Conservation (phyloP, 2,329 filamentous ascomycete species). For the Ophiostoma novo-ulmi region DNA sequence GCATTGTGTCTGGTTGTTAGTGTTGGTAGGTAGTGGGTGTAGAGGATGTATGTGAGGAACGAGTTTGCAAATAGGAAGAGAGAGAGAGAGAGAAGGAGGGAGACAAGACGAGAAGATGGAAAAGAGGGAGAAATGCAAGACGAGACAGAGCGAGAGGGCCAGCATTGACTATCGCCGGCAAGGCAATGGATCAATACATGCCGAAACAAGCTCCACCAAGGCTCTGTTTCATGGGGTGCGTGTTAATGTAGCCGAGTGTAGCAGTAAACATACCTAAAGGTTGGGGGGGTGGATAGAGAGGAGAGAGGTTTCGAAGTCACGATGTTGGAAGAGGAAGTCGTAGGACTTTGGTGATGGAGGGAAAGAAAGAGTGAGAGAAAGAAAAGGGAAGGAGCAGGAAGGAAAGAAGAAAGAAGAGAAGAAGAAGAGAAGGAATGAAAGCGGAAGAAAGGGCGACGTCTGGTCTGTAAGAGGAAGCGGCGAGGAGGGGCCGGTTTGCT, state of each 20-base stretch:
- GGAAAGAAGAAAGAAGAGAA: background rate
- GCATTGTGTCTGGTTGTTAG: slow-evolving; percentile 46
- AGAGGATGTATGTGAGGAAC: background rate
- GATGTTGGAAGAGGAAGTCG: slow-evolving; percentile 7
- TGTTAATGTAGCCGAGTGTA: background rate
- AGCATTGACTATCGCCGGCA: background rate
- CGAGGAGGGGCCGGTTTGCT: slow-evolving; percentile 6
- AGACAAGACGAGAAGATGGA: background rate
- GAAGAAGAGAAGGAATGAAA: background rate
- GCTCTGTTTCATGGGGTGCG: slow-evolving; percentile 7
- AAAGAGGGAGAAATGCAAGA: background rate
- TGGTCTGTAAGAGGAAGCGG: background rate
- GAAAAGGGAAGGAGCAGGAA: background rate
- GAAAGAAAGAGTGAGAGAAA: background rate
- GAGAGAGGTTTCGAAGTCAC: background rate
- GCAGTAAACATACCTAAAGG: slow-evolving; percentile 1
- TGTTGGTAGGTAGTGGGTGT: background rate
- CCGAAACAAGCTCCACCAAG: slow-evolving; percentile 13
- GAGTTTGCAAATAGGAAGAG: background rate
- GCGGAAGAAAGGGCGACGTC: background rate
- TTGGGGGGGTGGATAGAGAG: background rate
- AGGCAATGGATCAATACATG: background rate
- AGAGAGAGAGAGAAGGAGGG: background rate
- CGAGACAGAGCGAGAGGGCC: background rate
- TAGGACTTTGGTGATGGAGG: slow-evolving; percentile 6